Conservation (phyloP, 1,284 basidiomycete genomes). For the Ceratobasidium sp. region DNA sequence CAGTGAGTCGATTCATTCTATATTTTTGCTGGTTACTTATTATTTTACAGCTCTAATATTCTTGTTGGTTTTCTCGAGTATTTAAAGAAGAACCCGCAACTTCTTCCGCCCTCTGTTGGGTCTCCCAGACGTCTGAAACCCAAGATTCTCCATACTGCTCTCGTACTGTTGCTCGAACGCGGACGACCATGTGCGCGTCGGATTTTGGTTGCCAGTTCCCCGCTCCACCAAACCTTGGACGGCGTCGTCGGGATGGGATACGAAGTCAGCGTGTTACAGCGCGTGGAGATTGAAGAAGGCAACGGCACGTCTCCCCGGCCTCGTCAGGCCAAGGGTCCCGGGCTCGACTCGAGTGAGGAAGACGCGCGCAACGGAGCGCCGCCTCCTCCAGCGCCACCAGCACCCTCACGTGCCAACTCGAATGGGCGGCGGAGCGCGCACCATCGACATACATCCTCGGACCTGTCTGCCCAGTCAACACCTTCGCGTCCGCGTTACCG, state of each 20-base stretch:
- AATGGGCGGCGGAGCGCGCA: conserved; percentile 45
- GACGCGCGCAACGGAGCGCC: conserved; percentile 26
- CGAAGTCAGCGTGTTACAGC: conserved; percentile 80
- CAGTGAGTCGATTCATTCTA: conserved; percentile 68
- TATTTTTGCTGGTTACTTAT: neutral
- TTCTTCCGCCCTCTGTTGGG: conserved; percentile 53
- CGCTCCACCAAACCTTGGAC: conserved; percentile 84
- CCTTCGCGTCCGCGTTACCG: conserved; percentile 67
- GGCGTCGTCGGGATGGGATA: conserved; percentile 84
- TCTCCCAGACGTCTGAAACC: conserved; percentile 55
- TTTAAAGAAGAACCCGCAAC: conserved; percentile 68
- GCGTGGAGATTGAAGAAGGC: conserved; percentile 75
- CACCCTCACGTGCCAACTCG: conserved; percentile 16
- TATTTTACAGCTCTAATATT: conserved; percentile 78
- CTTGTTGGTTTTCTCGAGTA: conserved; percentile 80
- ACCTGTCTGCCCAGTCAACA: conserved; percentile 29
- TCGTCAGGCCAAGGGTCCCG: conserved; percentile 47
- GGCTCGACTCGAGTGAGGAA: conserved; percentile 32
- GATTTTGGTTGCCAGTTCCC: conserved; percentile 84
- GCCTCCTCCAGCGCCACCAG: neutral
- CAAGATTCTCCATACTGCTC: conserved; percentile 76
- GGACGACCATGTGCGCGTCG: conserved; percentile 76
- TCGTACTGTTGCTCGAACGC: conserved; percentile 79
- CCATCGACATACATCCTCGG: conserved; percentile 38
- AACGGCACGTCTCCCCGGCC: conserved; percentile 47